phyloP scores from a whole-genome alignment of 2,329 filamentous ascomycete genomes.

The Tolypocladium endophyticum region DNA sequence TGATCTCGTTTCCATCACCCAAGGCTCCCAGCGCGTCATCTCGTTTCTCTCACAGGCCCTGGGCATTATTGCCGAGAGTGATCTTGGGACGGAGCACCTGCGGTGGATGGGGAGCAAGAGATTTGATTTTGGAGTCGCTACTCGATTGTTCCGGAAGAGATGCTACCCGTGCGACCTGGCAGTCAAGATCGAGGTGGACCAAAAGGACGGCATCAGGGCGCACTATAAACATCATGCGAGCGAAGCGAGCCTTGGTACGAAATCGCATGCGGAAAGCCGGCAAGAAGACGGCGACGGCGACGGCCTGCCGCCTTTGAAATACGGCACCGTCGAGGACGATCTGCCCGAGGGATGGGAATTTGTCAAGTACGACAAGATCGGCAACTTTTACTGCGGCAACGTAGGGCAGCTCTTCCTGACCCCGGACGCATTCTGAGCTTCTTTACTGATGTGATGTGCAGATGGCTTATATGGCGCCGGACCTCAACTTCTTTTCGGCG shows the following conservation, averaged over 20 bases:
- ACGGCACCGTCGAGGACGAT: slow-evolving; percentile 69
- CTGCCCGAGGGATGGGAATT: slow-evolving; percentile 70
- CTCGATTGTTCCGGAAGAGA: slow-evolving; percentile 63
- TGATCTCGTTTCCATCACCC: slow-evolving; percentile 80
- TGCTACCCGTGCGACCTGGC: slow-evolving; percentile 85
- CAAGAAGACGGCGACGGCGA: slow-evolving; percentile 18
- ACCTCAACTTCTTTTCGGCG: slow-evolving; percentile 79
- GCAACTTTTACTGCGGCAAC: slow-evolving; percentile 91
- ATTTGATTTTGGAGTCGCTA: slow-evolving; percentile 78
- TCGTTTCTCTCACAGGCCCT: slow-evolving; percentile 88
- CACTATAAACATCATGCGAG: slow-evolving; percentile 51
- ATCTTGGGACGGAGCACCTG: slow-evolving; percentile 81
- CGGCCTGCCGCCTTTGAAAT: slow-evolving; percentile 63
- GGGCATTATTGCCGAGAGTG: slow-evolving; percentile 81
- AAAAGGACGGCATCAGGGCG: slow-evolving; percentile 63
- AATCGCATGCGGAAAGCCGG: slow-evolving; percentile 11
- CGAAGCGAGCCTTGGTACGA: slow-evolving; percentile 14
- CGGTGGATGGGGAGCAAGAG: slow-evolving; percentile 85
- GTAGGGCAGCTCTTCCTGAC: slow-evolving; percentile 29
- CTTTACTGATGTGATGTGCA: slow-evolving; percentile 17
- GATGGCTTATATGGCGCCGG: slow-evolving; percentile 86
- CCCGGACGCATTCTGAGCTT: not conserved
- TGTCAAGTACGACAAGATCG: slow-evolving; percentile 64
- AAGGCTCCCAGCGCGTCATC: slow-evolving; percentile 61
- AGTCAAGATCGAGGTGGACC: slow-evolving; percentile 68